Base-by-base conservation (phyloP, 2,329 filamentous ascomycete genomes). In the Fusarium sp. region DNA sequence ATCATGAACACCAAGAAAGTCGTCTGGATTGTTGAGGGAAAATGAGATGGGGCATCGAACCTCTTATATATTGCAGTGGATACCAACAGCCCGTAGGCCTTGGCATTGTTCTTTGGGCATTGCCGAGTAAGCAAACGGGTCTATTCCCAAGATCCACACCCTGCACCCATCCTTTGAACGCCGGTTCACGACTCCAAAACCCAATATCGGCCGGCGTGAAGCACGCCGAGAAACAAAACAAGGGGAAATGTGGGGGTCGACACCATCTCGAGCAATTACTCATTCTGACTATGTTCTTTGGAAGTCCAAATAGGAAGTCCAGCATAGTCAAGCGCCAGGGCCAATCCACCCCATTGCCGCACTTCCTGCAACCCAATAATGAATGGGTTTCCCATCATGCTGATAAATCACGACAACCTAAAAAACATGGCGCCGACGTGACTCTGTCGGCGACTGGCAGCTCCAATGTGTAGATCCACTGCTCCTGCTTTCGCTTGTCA, bases 41-140 rank as follows among this genome's bases (percentile, higher is more conserved):
- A 42, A 51, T 26, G 26, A 50, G 42, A 54, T 24, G 59, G 61
- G 67, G 42, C 55, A 43, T 39, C 28, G n/a, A 54, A 15, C 56
- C 63, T 48, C 39, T 68, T 71, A 71, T 71, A 71, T 65, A 53
- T 56, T 39, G 48, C 40, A 18, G 36, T 33, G 55, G 46, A 22
- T 45, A 60, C 57, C 26, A 49, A 17, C 42, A 52, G 11, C 15
- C 24, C 44, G 28, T 38, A 17, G 50, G 58, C 58, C 49, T 34
- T 31, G 44, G n/a, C 50, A 40, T n/a, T 20, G 36, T 10, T 55
- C 39, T 51, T 45, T 43, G 39, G 55, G 38, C 43, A 63, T 50
- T 50, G 51, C 51, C 38, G 59, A 56, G 53, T 57, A 70, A 43
- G 43, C 26, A 18, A 26, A 54, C 36, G 63, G 52, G 51, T 44